Conservation (phyloP, 805 yeast genomes). For the Geotrichum ghanense region DNA sequence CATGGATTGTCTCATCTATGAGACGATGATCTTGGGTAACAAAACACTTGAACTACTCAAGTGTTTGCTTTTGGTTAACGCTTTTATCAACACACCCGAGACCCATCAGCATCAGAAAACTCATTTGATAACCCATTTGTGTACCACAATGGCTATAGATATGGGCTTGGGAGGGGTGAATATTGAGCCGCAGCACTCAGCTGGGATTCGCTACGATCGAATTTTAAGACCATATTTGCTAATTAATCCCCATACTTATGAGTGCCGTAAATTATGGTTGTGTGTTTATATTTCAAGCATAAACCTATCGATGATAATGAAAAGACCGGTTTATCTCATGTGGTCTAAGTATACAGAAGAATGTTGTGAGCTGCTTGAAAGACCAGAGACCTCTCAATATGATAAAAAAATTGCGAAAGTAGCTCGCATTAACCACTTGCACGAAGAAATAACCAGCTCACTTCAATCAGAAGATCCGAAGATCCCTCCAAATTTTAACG, state of each 20-base stretch:
- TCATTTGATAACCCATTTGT: slow-evolving; percentile 54
- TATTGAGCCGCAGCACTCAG: neutral
- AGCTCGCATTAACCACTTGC: neutral
- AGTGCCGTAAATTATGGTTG: slow-evolving; percentile 42
- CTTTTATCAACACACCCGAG: slow-evolving; percentile 82
- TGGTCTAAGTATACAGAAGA: slow-evolving; percentile 3
- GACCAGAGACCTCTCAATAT: neutral
- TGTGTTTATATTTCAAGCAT: slow-evolving; percentile 41
- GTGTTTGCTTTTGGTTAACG: slow-evolving; percentile 44
- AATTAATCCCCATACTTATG: slow-evolving; percentile 32
- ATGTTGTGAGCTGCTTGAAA: neutral
- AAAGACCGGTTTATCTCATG: neutral
- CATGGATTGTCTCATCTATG: slow-evolving; percentile 28
- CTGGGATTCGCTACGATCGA: slow-evolving; percentile 16
- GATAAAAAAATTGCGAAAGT: neutral
- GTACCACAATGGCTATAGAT: slow-evolving; percentile 62
- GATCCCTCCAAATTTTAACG: neutral
- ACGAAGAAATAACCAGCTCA: neutral
- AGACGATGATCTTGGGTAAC: slow-evolving; percentile 56
- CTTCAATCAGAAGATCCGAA: neutral
- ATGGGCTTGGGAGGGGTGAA: slow-evolving; percentile 52
- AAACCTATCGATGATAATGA: neutral
- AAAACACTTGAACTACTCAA: slow-evolving; percentile 61
- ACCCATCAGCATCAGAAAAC: slow-evolving; percentile 68
- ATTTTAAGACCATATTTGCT: slow-evolving; percentile 29